A percentile compares a stretch with the other conserved stretches of the same genome.
phyloP scores from a whole-genome alignment of 2,329 filamentous ascomycete species.

The Stenocarpella maydis region DNA sequence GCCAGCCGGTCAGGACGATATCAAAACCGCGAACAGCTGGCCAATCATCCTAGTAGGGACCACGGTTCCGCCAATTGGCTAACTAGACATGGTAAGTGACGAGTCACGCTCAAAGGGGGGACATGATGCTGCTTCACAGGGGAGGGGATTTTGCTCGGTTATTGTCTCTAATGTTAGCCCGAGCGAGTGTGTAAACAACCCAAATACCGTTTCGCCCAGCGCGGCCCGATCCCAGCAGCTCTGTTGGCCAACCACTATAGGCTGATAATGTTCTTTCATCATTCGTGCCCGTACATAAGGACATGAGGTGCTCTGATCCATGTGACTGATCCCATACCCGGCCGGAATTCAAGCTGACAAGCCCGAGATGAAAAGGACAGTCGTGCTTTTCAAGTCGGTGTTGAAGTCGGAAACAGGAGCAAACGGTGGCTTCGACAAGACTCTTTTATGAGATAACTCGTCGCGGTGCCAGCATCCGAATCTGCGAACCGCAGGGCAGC shows the following conservation, averaged over 20 bases:
- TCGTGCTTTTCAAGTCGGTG: neutral
- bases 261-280: conserved; percentile 1
- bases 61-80: conserved; percentile 33
- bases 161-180: conserved; percentile 28
- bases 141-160: conserved; percentile 12
- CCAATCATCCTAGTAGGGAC: neutral
- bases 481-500: no score
- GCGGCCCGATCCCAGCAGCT: neutral
- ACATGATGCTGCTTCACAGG: neutral
- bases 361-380: neutral
- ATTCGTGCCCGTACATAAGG: neutral
- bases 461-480: neutral
- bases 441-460: neutral
- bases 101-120: neutral
- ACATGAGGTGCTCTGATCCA: neutral
- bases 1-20: neutral
- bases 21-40: neutral
- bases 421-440: neutral
- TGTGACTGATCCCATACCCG: neutral
- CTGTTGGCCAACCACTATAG: neutral
- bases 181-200: neutral
- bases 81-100: neutral
- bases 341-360: neutral
- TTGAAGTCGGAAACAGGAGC: neutral
- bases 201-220: neutral